Evolutionary conservation across 2,329 filamentous ascomycete genomes (phyloP).

Genomic region (Huntiella omanensis): DNA sequence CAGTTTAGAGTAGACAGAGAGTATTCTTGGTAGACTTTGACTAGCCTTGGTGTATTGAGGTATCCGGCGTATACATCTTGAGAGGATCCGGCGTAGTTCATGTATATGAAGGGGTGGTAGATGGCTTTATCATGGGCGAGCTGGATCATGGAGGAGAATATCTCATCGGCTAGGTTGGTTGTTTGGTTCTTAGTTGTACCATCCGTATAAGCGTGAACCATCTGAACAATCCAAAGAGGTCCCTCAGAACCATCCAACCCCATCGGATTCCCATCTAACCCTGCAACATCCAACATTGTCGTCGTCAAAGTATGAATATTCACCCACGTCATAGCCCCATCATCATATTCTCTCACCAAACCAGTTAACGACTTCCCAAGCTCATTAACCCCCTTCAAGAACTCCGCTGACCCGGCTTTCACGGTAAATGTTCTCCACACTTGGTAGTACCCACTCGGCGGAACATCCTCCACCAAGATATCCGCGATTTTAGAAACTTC

Average conservation of each 20-base stretch:
- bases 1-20: no score
- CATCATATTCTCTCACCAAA: slow-evolving; percentile 12
- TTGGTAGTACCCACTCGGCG: slow-evolving; percentile 1
- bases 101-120: no score
- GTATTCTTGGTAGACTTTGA: no score
- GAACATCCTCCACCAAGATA: not conserved
- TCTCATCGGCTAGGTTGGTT: no score
- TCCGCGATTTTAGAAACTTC: not conserved
- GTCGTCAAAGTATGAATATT: slow-evolving; percentile 21
- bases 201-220: slow-evolving; percentile 14
- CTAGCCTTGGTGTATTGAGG: no score
- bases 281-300: slow-evolving; percentile 19
- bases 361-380: slow-evolving; percentile 19
- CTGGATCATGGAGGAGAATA: no score
- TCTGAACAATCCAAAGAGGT: slow-evolving; percentile 13
- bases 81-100: no score
- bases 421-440: slow-evolving; percentile 4
- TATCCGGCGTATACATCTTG: no score
- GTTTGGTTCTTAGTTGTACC: not conserved
- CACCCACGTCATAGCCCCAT: slow-evolving; percentile 14
- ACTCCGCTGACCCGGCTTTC: slow-evolving; percentile 15
- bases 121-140: no score
- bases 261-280: slow-evolving; percentile 22
- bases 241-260: slow-evolving; percentile 17
- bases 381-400: slow-evolving; percentile 15